Evolutionary conservation across 495 filamentous ascomycete species (phyloP).

Genomic region (Penicillium nucicola): DNA sequence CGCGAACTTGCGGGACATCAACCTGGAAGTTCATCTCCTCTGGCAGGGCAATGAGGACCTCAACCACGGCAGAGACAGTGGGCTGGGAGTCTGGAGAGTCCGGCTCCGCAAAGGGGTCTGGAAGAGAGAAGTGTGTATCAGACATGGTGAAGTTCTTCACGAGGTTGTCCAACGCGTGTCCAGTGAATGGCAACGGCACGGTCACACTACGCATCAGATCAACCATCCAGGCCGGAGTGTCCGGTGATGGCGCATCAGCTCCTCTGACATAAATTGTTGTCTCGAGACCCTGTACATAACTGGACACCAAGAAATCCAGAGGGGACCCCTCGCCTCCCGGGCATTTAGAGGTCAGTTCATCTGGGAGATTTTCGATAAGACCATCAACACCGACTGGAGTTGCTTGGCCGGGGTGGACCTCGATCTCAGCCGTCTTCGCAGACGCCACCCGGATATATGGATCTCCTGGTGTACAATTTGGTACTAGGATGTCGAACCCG

Average conservation of each 20-base stretch:
- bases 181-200: slow-evolving; percentile 80
- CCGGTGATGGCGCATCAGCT: slow-evolving; percentile 57
- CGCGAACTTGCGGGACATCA: slow-evolving; percentile 69
- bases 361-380: slow-evolving; percentile 65
- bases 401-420: slow-evolving; percentile 60
- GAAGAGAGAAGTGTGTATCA: slow-evolving; percentile 79
- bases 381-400: slow-evolving; percentile 67
- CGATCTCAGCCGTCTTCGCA: slow-evolving; percentile 63
- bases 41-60: slow-evolving; percentile 72
- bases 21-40: slow-evolving; percentile 81
- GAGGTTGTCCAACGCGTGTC: slow-evolving; percentile 71
- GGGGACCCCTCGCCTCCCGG: slow-evolving; percentile 75
- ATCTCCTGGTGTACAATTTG: slow-evolving; percentile 63
- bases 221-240: slow-evolving; percentile 75
- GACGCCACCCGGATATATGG: slow-evolving; percentile 69
- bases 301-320: slow-evolving; percentile 75
- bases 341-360: slow-evolving; percentile 65
- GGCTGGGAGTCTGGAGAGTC: slow-evolving; percentile 71
- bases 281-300: slow-evolving; percentile 74
- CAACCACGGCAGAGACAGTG: slow-evolving; percentile 74
- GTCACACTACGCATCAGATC: slow-evolving; percentile 78
- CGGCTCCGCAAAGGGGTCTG: slow-evolving; percentile 71
- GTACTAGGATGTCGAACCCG: slow-evolving; percentile 78
- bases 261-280: slow-evolving; percentile 80
- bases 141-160: slow-evolving; percentile 82